phyloP scores from a whole-genome alignment of 495 filamentous ascomycete species.

The Aspergillus cristatus region DNA sequence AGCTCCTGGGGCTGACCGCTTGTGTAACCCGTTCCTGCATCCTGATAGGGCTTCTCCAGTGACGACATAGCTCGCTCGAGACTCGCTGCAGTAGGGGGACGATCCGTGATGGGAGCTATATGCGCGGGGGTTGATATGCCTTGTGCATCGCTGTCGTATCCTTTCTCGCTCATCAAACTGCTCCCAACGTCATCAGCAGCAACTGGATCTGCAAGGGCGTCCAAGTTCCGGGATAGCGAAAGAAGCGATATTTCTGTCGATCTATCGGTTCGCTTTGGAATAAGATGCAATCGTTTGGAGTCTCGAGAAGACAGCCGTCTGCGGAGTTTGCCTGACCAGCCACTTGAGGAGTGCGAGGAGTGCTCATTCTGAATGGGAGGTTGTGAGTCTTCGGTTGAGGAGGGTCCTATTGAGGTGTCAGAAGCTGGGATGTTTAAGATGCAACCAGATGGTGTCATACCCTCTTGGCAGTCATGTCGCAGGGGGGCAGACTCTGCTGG shows the following conservation, averaged over 20 bases:
- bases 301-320: constrained; percentile 32
- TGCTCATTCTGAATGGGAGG: not conserved
- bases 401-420: constrained; percentile 7
- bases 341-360: constrained; percentile 7
- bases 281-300: constrained; percentile 10
- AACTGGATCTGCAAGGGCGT: constrained; percentile 2
- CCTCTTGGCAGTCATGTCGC: no score
- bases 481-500: no score
- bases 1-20: not conserved
- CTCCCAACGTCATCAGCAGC: constrained; percentile 17
- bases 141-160: constrained; percentile 40
- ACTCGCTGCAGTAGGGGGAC: not conserved
- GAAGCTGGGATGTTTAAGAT: not conserved
- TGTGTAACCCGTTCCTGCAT: constrained; percentile 1
- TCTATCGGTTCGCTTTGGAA: constrained; percentile 5
- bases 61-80: constrained; percentile 5
- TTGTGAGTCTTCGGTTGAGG: constrained; percentile 3
- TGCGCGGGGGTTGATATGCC: constrained; percentile 25
- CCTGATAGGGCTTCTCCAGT: constrained; percentile 5
- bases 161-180: constrained; percentile 33
- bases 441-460: no score
- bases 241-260: constrained; percentile 7
- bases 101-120: constrained; percentile 1
- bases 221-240: constrained; percentile 15
- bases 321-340: constrained; percentile 25